Evolutionary conservation across 495 filamentous ascomycete species (phyloP).

Genomic region (Lasiosphaeriaceae sp.): DNA sequence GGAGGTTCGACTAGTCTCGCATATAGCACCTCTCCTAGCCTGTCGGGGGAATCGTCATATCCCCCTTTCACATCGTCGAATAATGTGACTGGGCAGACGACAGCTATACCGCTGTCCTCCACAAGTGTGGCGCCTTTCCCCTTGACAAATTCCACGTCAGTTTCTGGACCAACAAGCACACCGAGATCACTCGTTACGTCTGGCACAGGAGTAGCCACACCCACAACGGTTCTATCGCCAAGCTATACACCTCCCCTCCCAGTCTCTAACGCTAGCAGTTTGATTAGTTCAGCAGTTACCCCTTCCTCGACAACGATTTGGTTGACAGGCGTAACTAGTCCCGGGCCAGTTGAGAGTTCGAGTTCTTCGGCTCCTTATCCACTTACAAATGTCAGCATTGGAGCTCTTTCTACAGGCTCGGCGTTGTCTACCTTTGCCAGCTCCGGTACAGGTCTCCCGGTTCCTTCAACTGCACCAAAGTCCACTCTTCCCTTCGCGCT

Average conservation of each 20-base stretch:
- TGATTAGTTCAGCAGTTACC: neutral
- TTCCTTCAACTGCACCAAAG: neutral
- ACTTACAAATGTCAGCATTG: conserved; percentile 5
- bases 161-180: conserved; percentile 1
- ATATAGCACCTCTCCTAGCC: neutral
- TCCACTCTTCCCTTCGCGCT: neutral
- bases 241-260: conserved; percentile 3
- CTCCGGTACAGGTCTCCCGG: neutral
- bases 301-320: neutral
- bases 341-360: neutral
- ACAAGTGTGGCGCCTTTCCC: conserved; percentile 3
- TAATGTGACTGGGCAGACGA: neutral
- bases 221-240: neutral
- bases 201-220: neutral
- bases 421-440: neutral
- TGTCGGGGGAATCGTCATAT: neutral
- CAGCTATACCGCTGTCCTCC: neutral
- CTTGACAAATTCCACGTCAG: conserved; percentile 10
- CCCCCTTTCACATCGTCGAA: neutral
- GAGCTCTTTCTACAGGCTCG: neutral
- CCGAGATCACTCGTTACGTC: neutral
- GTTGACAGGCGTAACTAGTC: neutral
- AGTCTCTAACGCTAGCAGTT: neutral
- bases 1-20: neutral
- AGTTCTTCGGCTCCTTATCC: conserved; percentile 10